Conservation (phyloP, 257 asterid species). For the Eucommia ulmoides region DNA sequence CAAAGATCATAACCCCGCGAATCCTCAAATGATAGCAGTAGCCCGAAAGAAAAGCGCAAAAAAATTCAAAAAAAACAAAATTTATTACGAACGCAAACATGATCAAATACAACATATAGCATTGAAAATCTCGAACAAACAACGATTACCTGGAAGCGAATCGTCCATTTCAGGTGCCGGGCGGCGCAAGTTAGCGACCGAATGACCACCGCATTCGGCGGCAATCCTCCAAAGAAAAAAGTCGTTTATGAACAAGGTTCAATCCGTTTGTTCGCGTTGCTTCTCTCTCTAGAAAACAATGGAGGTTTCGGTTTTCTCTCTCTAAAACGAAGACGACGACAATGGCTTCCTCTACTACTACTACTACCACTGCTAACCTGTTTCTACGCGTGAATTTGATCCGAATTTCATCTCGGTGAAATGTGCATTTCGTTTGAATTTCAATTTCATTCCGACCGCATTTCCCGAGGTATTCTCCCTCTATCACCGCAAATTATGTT, state of each 20-base stretch:
- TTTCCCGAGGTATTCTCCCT: constrained; percentile 25
- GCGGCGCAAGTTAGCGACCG: constrained; percentile 19
- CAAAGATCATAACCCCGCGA: background rate
- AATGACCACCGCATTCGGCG: constrained; percentile 23
- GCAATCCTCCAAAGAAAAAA: background rate
- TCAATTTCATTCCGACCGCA: constrained; percentile 86
- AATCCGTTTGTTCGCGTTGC: background rate
- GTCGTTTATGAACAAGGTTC: too few relatives aligned
- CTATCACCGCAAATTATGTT: constrained; percentile 61
- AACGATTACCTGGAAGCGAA: constrained; percentile 13
- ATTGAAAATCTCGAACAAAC: background rate
- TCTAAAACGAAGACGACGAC: constrained; percentile 14
- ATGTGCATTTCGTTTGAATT: constrained; percentile 40
- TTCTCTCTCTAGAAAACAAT: constrained; percentile 12
- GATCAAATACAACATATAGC: background rate
- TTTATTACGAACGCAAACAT: too few relatives aligned
- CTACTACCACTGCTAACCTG: constrained; percentile 41
- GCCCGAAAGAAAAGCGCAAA: background rate
- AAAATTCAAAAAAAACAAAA: background rate
- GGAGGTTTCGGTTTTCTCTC: too few relatives aligned
- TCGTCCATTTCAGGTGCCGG: constrained; percentile 3
- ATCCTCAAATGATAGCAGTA: background rate
- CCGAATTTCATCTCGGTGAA: constrained; percentile 36
- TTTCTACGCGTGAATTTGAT: constrained; percentile 56
- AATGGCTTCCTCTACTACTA: too few relatives aligned